A percentile compares a stretch with the other conserved stretches of the same genome.
Conservation (phyloP, 1,284 basidiomycete genomes). For the Inonotus obliquus region DNA sequence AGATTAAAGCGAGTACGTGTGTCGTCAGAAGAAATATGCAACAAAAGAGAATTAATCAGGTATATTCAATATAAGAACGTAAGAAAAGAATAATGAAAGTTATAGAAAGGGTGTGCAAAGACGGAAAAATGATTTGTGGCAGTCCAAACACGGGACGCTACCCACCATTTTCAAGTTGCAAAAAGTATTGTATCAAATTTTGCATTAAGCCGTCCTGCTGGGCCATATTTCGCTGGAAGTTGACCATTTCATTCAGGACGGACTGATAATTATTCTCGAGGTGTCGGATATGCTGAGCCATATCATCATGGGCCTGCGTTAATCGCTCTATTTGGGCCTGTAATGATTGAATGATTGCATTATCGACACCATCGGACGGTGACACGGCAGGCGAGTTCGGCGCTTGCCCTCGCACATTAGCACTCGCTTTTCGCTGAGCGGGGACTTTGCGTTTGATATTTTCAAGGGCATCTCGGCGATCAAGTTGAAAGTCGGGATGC, state of each 20-base stretch:
- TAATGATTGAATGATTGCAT: constrained; percentile 34
- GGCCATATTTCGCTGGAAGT: constrained; percentile 79
- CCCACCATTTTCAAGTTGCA: constrained; percentile 64
- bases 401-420: constrained; percentile 19
- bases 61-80: constrained; percentile 6
- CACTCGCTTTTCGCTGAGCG: constrained; percentile 50
- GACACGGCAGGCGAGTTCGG: constrained; percentile 22
- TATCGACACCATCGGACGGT: constrained; percentile 25
- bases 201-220: constrained; percentile 86
- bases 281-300: constrained; percentile 54
- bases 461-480: constrained; percentile 81
- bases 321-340: constrained; percentile 50
- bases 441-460: constrained; percentile 94
- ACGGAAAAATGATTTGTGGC: background rate
- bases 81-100: constrained; percentile 2
- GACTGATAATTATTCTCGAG: constrained; percentile 75
- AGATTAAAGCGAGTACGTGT: background rate
- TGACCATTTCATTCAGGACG: constrained; percentile 78
- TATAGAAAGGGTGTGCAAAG: background rate
- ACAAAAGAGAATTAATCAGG: constrained; percentile 23
- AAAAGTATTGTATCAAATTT: constrained; percentile 75
- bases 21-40: constrained; percentile 9
- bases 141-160: constrained; percentile 17
- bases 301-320: constrained; percentile 51
- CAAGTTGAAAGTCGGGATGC: constrained; percentile 90